Percentiles rank a stretch among this genome's conserved stretches.
phyloP scores from a whole-genome alignment of 495 filamentous ascomycete species.

The Elasticomyces elasticus region DNA sequence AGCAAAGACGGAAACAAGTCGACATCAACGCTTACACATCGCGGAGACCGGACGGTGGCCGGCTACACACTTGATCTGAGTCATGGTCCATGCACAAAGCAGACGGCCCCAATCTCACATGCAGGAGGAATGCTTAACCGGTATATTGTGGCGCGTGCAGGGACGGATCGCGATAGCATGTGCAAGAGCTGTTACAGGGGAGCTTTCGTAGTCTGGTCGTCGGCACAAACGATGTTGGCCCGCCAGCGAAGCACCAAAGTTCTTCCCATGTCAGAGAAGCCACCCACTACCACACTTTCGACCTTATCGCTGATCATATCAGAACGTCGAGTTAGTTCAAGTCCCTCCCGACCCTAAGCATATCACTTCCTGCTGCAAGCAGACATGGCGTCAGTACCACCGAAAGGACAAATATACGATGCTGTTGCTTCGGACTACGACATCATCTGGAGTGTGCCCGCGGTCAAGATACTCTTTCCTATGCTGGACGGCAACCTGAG shows the following conservation, averaged over 20 bases:
- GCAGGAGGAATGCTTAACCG: not conserved
- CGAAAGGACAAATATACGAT: conserved; percentile 15
- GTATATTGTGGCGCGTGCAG: not conserved
- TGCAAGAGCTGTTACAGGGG: not conserved
- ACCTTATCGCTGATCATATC: too few relatives aligned
- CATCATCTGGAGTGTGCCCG: conserved; percentile 12
- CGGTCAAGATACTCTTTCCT: conserved; percentile 9
- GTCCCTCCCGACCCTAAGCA: too few relatives aligned
- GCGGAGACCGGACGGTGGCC: too few relatives aligned
- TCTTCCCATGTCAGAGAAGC: not conserved
- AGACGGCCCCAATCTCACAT: too few relatives aligned
- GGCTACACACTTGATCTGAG: too few relatives aligned
- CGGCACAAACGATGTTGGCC: not conserved
- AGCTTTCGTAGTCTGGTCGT: not conserved
- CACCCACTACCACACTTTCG: not conserved
- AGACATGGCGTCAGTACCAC: conserved; percentile 7
- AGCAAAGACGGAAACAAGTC: too few relatives aligned
- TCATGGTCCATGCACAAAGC: too few relatives aligned
- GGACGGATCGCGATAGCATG: not conserved
- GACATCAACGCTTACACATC: too few relatives aligned
- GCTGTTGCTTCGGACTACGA: conserved; percentile 10
- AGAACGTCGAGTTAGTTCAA: too few relatives aligned
- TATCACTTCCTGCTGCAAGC: too few relatives aligned
- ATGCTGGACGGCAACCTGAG: conserved; percentile 5
- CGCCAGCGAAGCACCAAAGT: too few relatives aligned